Base-by-base conservation (phyloP, 1,139 yeast genomes). In the Pichia sp. region DNA sequence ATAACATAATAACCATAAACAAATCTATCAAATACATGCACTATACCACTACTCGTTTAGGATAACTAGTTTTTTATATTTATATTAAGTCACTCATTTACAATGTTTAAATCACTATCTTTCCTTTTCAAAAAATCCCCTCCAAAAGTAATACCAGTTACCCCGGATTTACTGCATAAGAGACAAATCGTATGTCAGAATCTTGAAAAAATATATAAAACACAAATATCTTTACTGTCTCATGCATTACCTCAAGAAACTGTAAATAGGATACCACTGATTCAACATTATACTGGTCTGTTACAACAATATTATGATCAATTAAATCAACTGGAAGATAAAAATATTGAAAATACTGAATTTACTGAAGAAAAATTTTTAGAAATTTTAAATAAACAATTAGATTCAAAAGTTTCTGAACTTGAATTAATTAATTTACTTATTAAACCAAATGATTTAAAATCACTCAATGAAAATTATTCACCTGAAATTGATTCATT, bases 391-490 rank as follows among this genome's bases (percentile, higher is more conserved):
- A 35, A 42, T 23, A 35, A 43, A 8, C 50, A 48, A 43, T 24
- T 52, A 2, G 47, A 51, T 24, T 25, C 23, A 3, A 51, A 51
- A 32, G 54, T 57, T 1, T 51, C 46, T 11, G 60, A 58, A 44
- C 49, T 58, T 29, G 54, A 54, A 29, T 29, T 30, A 16, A 54
- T 53, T 7, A 52, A 58, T 29, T 32, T 49, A 6, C 37, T 40
- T 34, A 48, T 56, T 9, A 47, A 49, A 3, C 35, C 49, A 25
- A 27, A 39, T 5, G 59, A 59, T 42, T 39, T 55, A 6, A 30
- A 25, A 24, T 49, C 54, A 47, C 42, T 59, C 7, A 51, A 53
- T 35, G 27, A 40, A 8, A 39, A 54, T 39, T 58, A 59, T 34
- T 39, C 50, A 2, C 27, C 33, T 7, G 16, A 37, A 8, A 50